Percentiles rank a stretch among this genome's conserved stretches.
phyloP scores from a whole-genome alignment of 1,284 basidiomycete species.

The Moesziomyces globuligerus region DNA sequence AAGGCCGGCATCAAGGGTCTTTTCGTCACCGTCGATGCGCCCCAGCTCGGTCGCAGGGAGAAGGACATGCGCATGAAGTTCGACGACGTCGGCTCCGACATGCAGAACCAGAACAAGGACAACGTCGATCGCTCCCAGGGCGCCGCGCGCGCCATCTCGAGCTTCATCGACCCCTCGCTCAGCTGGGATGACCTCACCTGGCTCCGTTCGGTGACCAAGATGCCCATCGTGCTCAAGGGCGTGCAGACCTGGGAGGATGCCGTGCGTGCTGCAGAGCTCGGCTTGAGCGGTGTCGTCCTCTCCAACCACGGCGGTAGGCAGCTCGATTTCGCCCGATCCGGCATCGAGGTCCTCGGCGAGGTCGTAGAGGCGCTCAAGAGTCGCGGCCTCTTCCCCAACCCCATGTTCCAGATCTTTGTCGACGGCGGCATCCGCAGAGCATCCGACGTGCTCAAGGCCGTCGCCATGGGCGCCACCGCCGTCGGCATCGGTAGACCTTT shows the following conservation, averaged over 20 bases:
- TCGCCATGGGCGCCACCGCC: slow-evolving; percentile 89
- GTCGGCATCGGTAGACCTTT: slow-evolving; percentile 90
- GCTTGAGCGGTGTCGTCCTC: slow-evolving; percentile 69
- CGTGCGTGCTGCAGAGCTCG: slow-evolving; percentile 72
- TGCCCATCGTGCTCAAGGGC: slow-evolving; percentile 87
- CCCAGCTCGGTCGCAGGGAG: slow-evolving; percentile 85
- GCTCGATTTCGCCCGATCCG: slow-evolving; percentile 61
- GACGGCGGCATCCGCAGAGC: slow-evolving; percentile 88
- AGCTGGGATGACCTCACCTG: slow-evolving; percentile 75
- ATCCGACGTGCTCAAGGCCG: slow-evolving; percentile 80
- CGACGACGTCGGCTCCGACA: slow-evolving; percentile 72
- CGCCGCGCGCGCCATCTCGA: slow-evolving; percentile 69
- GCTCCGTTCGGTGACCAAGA: slow-evolving; percentile 77
- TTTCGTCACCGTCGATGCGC: slow-evolving; percentile 89
- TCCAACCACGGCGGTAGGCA: slow-evolving; percentile 70
- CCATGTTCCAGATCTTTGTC: slow-evolving; percentile 80
- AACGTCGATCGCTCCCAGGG: slow-evolving; percentile 53
- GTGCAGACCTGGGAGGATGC: slow-evolving; percentile 75
- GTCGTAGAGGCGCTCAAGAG: slow-evolving; percentile 80
- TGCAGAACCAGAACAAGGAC: slow-evolving; percentile 63
- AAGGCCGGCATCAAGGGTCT: slow-evolving; percentile 80
- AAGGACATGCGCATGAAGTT: slow-evolving; percentile 73
- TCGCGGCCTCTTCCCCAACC: slow-evolving; percentile 72
- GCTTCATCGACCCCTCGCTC: slow-evolving; percentile 70
- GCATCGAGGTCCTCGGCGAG: slow-evolving; percentile 74